Percentiles rank a stretch among this genome's conserved stretches.
Conservation (phyloP, 2,329 filamentous ascomycete genomes). For the Cytospora piceae region DNA sequence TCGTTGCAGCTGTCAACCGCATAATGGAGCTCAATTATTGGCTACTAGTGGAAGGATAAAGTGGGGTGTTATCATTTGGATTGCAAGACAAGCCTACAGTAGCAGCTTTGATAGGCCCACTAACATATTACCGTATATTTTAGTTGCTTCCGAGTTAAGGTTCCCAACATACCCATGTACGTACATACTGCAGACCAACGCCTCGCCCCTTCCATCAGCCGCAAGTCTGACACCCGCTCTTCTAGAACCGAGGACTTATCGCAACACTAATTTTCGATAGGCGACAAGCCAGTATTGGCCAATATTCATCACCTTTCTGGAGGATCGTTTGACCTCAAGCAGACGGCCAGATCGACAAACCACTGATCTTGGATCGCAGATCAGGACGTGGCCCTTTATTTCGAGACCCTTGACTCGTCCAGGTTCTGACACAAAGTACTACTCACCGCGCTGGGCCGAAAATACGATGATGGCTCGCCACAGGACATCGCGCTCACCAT, state of each 20-base stretch:
- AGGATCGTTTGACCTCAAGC: conserved; percentile 8
- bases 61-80: not conserved
- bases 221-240: conserved; percentile 1
- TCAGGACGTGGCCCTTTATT: conserved; percentile 20
- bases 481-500: conserved; percentile 83
- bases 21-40: conserved; percentile 7
- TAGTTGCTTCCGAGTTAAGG: not conserved
- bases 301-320: not conserved
- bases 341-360: not conserved
- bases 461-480: conserved; percentile 60
- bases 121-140: not conserved
- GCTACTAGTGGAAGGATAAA: not conserved
- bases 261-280: conserved; percentile 1
- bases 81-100: not conserved
- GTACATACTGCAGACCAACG: not conserved
- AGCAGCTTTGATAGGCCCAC: not conserved
- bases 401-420: conserved; percentile 26
- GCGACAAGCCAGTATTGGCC: conserved; percentile 4
- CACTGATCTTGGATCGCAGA: conserved; percentile 15
- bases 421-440: conserved; percentile 37
- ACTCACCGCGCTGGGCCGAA: conserved; percentile 41
- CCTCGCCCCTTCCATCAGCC: not conserved
- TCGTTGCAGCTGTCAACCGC: not conserved
- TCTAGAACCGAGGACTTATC: not conserved
- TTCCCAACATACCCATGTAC: not conserved